Evolutionary conservation across 345 rosid species (phyloP).

Genomic region (Trapa incisa): DNA sequence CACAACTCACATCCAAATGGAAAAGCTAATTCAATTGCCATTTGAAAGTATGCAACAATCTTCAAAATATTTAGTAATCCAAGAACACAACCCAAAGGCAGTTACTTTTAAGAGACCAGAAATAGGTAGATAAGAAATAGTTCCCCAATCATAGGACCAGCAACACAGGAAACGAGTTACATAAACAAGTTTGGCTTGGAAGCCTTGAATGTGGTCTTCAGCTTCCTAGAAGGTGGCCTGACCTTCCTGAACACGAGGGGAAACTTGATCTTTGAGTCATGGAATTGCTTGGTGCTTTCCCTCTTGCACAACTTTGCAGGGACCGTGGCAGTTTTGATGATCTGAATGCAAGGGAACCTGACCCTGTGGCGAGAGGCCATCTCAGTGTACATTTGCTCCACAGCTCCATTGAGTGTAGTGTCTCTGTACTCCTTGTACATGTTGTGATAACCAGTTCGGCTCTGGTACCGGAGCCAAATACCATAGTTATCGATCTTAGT

Average conservation of each 20-base stretch:
- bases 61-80: too few species aligned
- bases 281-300: slow-evolving; percentile 31
- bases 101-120: too few species aligned
- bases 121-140: too few species aligned
- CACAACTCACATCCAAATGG: too few species aligned
- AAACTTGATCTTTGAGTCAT: slow-evolving; percentile 29
- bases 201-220: slow-evolving; percentile 31
- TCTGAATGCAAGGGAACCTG: slow-evolving; percentile 30
- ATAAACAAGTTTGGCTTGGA: slow-evolving; percentile 30
- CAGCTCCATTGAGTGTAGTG: slow-evolving; percentile 25
- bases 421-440: slow-evolving; percentile 32
- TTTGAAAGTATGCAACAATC: too few species aligned
- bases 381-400: slow-evolving; percentile 30
- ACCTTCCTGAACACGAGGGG: slow-evolving; percentile 28
- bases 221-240: slow-evolving; percentile 28
- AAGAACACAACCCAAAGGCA: too few species aligned
- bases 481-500: slow-evolving; percentile 27
- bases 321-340: slow-evolving; percentile 26
- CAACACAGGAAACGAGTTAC: slow-evolving; percentile 3
- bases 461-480: slow-evolving; percentile 26
- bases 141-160: too few species aligned
- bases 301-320: slow-evolving; percentile 32
- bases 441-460: slow-evolving; percentile 27
- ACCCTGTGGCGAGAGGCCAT: slow-evolving; percentile 35
- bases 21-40: too few species aligned